phyloP scores from a whole-genome alignment of 257 asterid genomes.

The Avicennia marina region DNA sequence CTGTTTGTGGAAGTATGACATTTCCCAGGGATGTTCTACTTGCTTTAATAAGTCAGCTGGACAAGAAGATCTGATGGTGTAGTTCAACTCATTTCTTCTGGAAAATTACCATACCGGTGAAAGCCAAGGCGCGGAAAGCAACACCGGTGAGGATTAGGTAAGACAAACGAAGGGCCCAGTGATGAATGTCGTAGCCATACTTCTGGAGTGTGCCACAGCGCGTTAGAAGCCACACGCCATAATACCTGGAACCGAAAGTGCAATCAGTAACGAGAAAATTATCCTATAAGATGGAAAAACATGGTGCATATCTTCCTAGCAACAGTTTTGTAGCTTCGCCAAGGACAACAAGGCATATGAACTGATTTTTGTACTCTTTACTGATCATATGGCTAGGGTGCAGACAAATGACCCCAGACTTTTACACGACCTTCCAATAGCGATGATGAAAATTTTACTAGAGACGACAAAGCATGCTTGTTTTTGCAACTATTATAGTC shows the following conservation, averaged over 20 bases:
- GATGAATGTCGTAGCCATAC: conserved; percentile 57
- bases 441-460: no score
- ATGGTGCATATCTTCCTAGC: no score
- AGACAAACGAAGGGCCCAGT: conserved; percentile 55
- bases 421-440: no score
- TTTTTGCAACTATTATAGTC: no score
- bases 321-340: no score
- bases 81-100: conserved; percentile 53
- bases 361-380: no score
- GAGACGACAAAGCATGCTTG: no score
- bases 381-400: no score
- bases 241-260: conserved; percentile 46
- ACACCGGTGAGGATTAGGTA: conserved; percentile 54
- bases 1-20: neutral
- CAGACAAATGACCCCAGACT: no score
- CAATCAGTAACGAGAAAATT: neutral
- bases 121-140: conserved; percentile 61
- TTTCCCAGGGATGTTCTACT: neutral
- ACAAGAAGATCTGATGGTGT: no score
- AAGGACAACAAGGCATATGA: neutral
- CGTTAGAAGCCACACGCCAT: conserved; percentile 91
- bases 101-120: conserved; percentile 68
- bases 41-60: neutral
- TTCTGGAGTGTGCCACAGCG: conserved; percentile 69
- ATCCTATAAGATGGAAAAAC: no score